These are phyloP conservation scores for Exserohilum rostratum DNA, from an alignment of 2,329 filamentous ascomycete species.

Conservation along the genomic window DNA sequence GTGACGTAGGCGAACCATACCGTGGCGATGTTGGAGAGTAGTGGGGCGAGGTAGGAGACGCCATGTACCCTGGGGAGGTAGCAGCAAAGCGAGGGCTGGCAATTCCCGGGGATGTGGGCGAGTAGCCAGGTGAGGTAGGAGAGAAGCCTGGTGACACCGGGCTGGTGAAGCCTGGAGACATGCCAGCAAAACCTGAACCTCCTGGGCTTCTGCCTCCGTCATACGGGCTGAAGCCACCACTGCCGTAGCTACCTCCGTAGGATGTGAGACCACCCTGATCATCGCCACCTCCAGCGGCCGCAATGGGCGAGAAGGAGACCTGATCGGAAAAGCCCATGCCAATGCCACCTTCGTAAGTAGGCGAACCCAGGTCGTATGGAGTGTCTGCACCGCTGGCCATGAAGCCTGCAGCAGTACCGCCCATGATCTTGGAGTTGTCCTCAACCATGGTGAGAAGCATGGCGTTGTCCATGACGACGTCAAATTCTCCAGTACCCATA, in stretches of 20 bases:
- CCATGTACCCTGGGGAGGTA: slow-evolving; percentile 59
- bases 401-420: slow-evolving; percentile 72
- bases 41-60: slow-evolving; percentile 62
- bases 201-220: slow-evolving; percentile 68
- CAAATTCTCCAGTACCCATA: slow-evolving; percentile 95
- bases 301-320: slow-evolving; percentile 73
- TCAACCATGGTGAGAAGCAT: slow-evolving; percentile 96
- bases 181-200: slow-evolving; percentile 56
- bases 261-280: slow-evolving; percentile 61
- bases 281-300: slow-evolving; percentile 66
- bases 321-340: slow-evolving; percentile 67
- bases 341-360: slow-evolving; percentile 65
- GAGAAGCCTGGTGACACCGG: slow-evolving; percentile 55
- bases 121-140: slow-evolving; percentile 45
- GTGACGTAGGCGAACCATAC: slow-evolving; percentile 54
- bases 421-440: slow-evolving; percentile 73
- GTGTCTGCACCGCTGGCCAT: slow-evolving; percentile 83
- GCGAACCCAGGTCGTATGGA: slow-evolving; percentile 80
- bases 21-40: slow-evolving; percentile 67
- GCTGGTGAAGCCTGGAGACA: slow-evolving; percentile 47
- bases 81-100: slow-evolving; percentile 61
- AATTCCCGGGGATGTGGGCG: slow-evolving; percentile 73
- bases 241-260: slow-evolving; percentile 70
- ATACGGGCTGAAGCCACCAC: slow-evolving; percentile 70
- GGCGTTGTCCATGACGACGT: slow-evolving; percentile 88